Percentiles rank a stretch among this genome's conserved stretches.
Conservation (phyloP, 352 stramenopile species). For the Pythium vanterpoolii region DNA sequence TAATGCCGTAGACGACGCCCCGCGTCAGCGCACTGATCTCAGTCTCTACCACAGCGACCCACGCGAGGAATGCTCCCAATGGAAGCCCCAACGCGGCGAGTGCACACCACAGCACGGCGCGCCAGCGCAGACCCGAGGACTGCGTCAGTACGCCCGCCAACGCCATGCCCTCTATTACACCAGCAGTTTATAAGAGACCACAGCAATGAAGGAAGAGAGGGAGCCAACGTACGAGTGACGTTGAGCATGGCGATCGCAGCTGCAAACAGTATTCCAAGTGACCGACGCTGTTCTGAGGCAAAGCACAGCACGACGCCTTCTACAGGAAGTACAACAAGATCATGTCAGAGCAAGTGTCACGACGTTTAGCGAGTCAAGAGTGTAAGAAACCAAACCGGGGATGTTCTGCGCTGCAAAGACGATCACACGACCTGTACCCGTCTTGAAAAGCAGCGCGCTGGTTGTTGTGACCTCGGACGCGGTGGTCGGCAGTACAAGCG, state of each 20-base stretch:
- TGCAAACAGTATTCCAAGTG: constrained; percentile 23
- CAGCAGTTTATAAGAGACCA: not conserved
- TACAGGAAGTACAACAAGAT: not conserved
- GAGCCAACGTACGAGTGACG: constrained; percentile 19
- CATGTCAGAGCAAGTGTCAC: not conserved
- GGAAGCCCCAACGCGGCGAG: constrained; percentile 22
- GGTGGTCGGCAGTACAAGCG: constrained; percentile 3
- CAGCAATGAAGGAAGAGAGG: not conserved
- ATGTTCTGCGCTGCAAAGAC: constrained; percentile 22
- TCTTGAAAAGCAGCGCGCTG: constrained; percentile 24
- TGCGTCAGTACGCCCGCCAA: constrained; percentile 19
- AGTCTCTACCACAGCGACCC: constrained; percentile 16
- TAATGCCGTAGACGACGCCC: constrained; percentile 17
- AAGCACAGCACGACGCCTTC: constrained; percentile 26
- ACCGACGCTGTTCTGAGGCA: constrained; percentile 9
- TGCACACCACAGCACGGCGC: constrained; percentile 25
- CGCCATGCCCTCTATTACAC: constrained; percentile 20
- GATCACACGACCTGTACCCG: constrained; percentile 10
- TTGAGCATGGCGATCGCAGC: constrained; percentile 23
- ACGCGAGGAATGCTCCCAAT: constrained; percentile 22
- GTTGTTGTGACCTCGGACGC: not conserved
- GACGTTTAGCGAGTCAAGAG: no score
- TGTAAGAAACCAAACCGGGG: constrained; percentile 8
- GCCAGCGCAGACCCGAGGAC: constrained; percentile 21
- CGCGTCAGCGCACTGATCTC: not conserved